Conservation (phyloP, 257 asterid species). For the Gentiana macrophylla region DNA sequence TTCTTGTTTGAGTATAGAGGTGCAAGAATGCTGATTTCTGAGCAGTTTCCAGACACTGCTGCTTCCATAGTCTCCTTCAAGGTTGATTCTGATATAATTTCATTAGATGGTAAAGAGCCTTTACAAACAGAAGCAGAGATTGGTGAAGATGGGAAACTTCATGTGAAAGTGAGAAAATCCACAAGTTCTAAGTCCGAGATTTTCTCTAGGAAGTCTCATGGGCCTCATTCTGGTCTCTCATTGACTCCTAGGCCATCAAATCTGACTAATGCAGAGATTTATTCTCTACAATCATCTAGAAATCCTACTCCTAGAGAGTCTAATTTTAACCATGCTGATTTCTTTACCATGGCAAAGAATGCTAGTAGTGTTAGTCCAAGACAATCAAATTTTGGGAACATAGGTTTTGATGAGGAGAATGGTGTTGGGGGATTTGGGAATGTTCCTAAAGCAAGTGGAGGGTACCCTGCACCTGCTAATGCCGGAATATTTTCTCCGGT, state of each 20-base stretch:
- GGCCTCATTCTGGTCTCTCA: slow-evolving; percentile 32
- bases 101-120: slow-evolving; percentile 45
- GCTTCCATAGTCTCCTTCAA: slow-evolving; percentile 35
- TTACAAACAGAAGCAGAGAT: slow-evolving; percentile 37
- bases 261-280: slow-evolving; percentile 40
- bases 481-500: slow-evolving; percentile 87
- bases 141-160: slow-evolving; percentile 45
- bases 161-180: slow-evolving; percentile 39
- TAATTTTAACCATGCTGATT: slow-evolving; percentile 38
- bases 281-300: slow-evolving; percentile 40
- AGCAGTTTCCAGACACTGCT: slow-evolving; percentile 40
- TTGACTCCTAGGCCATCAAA: slow-evolving; percentile 43
- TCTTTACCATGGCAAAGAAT: slow-evolving; percentile 34
- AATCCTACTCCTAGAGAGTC: slow-evolving; percentile 48
- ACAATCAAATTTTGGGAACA: slow-evolving; percentile 28
- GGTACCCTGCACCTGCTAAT: slow-evolving; percentile 66
- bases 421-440: slow-evolving; percentile 29
- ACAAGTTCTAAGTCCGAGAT: slow-evolving; percentile 42
- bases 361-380: slow-evolving; percentile 31
- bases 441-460: slow-evolving; percentile 37
- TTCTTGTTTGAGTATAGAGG: slow-evolving; percentile 44
- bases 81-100: slow-evolving; percentile 35
- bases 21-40: slow-evolving; percentile 38
- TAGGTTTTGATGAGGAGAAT: slow-evolving; percentile 35
- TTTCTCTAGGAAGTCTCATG: slow-evolving; percentile 32